Conservation (phyloP, 495 filamentous ascomycete genomes). For the Neurospora africana region DNA sequence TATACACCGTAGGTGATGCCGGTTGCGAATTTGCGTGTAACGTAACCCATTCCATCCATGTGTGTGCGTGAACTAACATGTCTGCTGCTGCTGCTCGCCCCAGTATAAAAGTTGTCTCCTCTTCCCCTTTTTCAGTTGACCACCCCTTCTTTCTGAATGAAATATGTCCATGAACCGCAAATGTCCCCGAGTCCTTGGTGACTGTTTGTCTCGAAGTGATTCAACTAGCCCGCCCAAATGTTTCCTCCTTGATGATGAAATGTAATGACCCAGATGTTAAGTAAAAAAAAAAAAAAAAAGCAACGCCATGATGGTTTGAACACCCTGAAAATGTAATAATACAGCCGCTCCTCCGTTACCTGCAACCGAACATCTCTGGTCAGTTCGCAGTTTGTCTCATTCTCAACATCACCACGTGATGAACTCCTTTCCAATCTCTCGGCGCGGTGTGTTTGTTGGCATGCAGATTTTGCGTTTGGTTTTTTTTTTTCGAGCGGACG, state of each 20-base stretch:
- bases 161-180: background rate
- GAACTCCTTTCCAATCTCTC: background rate
- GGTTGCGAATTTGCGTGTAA: background rate
- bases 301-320: background rate
- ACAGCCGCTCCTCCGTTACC: background rate
- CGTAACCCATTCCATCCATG: background rate
- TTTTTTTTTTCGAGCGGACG: background rate
- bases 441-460: background rate
- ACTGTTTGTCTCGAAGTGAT: background rate
- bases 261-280: background rate
- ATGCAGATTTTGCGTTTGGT: background rate
- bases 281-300: background rate
- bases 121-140: background rate
- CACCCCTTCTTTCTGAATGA: no score
- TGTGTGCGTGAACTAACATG: background rate
- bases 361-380: background rate
- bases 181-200: background rate
- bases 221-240: background rate
- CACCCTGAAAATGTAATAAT: background rate
- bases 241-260: background rate
- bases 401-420: background rate
- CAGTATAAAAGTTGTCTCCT: background rate
- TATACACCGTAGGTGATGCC: background rate
- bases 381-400: background rate
- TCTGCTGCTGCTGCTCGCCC: no score